Evolutionary conservation across 2,329 filamentous ascomycete species (phyloP), one percentile per base, ranked within the genome.

Genomic region (Dichotomopilus funicola): DNA sequence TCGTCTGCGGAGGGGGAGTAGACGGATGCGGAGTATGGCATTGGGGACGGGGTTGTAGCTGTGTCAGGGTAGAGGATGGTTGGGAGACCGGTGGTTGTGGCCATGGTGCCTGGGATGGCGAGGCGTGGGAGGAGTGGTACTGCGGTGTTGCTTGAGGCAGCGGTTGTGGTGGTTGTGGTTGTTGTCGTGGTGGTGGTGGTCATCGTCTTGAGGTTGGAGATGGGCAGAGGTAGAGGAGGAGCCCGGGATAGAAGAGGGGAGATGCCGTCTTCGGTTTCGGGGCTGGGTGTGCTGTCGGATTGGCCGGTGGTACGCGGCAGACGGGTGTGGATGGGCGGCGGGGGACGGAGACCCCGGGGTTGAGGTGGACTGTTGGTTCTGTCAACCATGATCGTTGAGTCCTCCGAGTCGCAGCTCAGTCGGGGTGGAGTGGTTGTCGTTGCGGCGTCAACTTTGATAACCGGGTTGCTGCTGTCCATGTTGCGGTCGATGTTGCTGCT

Each of bases 171-270:
- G 19, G 19, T 27, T 27, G 43, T 4, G 19, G 19, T 31, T 45
- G 41, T 45, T 45, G 42, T 45, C 33, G 8, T 42, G 8, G 40
- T 11, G 4, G 8, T 6, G 40, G 40, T 42, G 6, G 40, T 11
- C 9, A n/a, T 13, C 37, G 4, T 42, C 11, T 13, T 42, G 40
- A 42, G 40, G 12, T n/a, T n/a, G 40, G 40, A 42, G n/a, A 27
- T 27, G 19, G 19, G 37, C 7, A 46, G 48, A 12, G 13, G 6
- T n/a, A 31, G 41, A 19, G 38, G 37, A 0, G 61, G 60, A 6
- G 47, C 61, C 31, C 61, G 49, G 12, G 62, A 60, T 45, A 63
- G 52, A 5, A 64, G 51, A 1, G 63, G 63, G 8, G 63, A 63
- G 50, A 63, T 61, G 33, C 53, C 53, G 10, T 59, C 56, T 5